Conservation (phyloP, 106 monocot genomes). For the Apostasia ramifera region DNA sequence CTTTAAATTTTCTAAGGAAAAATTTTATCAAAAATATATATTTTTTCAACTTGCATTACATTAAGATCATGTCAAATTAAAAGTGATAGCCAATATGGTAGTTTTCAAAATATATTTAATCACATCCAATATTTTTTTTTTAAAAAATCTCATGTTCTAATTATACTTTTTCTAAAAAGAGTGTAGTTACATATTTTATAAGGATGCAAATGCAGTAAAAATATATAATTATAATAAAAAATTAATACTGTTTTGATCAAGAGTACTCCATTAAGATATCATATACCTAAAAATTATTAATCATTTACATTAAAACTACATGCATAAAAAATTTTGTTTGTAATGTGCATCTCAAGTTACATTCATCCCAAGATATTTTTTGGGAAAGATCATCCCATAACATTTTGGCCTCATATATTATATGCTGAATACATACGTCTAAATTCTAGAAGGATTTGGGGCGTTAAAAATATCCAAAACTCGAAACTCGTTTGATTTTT, state of each 20-base stretch:
- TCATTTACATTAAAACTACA: background rate
- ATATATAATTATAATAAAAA: background rate
- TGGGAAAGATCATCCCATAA: background rate
- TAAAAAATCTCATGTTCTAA: too few species aligned
- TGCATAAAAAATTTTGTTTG: background rate
- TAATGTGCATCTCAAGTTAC: constrained; percentile 5
- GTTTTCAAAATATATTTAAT: constrained; percentile 1
- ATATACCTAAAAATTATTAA: constrained; percentile 12
- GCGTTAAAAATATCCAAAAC: too few species aligned
- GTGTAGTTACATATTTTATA: background rate
- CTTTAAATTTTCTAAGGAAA: background rate
- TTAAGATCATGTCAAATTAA: background rate
- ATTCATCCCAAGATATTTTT: background rate
- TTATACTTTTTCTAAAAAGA: background rate
- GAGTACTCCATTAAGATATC: constrained; percentile 2
- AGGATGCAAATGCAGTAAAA: background rate
- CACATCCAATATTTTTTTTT: background rate
- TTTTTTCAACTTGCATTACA: background rate
- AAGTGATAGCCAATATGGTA: background rate
- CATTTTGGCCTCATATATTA: constrained; percentile 6
- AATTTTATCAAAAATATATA: background rate
- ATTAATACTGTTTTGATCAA: background rate
- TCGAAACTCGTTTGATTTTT: too few species aligned
- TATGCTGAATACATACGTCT: constrained; percentile 13
- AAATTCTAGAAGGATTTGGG: too few species aligned